Evolutionary conservation across 257 asterid species (phyloP), one percentile per base, ranked within the genome.

Genomic region (Voacanga thouarsii): DNA sequence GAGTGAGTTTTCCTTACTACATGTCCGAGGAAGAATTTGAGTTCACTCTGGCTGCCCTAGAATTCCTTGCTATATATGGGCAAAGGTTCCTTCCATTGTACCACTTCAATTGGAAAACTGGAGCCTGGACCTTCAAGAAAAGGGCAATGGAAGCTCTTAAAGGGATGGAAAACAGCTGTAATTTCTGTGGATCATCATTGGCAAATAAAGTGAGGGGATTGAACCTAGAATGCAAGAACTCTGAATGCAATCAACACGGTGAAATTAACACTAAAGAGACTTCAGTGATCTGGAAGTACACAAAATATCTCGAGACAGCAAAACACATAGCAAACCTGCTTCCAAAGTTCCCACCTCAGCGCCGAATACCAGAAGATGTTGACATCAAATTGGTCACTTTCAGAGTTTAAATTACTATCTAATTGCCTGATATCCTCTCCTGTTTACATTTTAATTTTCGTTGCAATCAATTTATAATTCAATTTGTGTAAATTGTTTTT

Each of bases 1-100:
- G 97, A 69, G 88, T 92, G 74, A 90, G 96, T 85, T 89, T 92
- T 72, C 91, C 96, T 5, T 90, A 89, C 85, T 87, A 92, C 87
- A 89, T 87, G 97, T 83, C 92, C 37, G 2, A 33, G 37, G 37
- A 33, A 33, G 37, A 33, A 33, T 33, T 33, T 33, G 37, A 33
- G 37, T 90, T 90, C 78, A 86, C 86, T 75, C 53, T 90, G 6
- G 77, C 86, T 47, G 89, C 95, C 56, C 67, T 90, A 1, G 93
- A 92, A 64, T 92, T 89, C 84, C 37, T 89, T 59, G 87, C 93
- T 3, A 68, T 69, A 14, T 92, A 90, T 12, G 95, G 96, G 23
- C 91, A 88, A 26, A 82, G 96, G 72, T 90, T 88, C 74, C 79
- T 89, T 64, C 87, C 87, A 10, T 49, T 80, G 71, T 90, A 90